Evolutionary conservation across 768 basidiomycete species (phyloP).

Genomic region (Phanerochaete sordida): DNA sequence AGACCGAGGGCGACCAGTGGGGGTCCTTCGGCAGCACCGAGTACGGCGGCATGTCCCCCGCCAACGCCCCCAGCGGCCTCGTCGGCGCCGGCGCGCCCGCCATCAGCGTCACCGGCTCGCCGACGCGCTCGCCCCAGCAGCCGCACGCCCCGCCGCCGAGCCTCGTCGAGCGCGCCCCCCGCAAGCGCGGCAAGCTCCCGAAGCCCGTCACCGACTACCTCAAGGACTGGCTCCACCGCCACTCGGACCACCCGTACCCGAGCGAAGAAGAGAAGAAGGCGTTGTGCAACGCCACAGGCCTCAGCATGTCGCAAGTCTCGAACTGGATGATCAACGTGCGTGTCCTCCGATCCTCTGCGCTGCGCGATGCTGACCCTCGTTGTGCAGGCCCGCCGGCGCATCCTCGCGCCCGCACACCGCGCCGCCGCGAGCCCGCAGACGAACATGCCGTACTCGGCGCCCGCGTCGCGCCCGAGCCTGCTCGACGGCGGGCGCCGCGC

Average conservation of each 20-base stretch:
- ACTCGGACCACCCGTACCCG: slow-evolving; percentile 87
- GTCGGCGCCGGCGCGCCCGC: slow-evolving; percentile 5
- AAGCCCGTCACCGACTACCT: slow-evolving; percentile 89
- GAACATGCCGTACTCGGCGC: slow-evolving; percentile 62
- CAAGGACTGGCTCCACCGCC: slow-evolving; percentile 85
- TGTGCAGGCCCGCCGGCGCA: slow-evolving; percentile 70
- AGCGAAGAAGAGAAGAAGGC: slow-evolving; percentile 90
- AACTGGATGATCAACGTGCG: slow-evolving; percentile 92
- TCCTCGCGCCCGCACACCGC: slow-evolving; percentile 78
- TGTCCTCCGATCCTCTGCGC: slow-evolving; percentile 19
- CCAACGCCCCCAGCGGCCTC: slow-evolving; percentile 33
- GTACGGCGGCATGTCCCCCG: slow-evolving; percentile 34
- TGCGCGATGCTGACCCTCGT: slow-evolving; percentile 11
- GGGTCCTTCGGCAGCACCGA: slow-evolving; percentile 51
- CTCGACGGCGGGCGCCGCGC: slow-evolving; percentile 48
- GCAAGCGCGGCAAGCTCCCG: slow-evolving; percentile 84
- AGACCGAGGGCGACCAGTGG: slow-evolving; percentile 62
- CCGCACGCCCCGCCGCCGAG: slow-evolving; percentile 35
- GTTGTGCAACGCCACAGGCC: slow-evolving; percentile 78
- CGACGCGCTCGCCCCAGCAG: slow-evolving; percentile 38
- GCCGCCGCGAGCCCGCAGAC: slow-evolving; percentile 76
- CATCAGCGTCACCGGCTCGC: slow-evolving; percentile 35
- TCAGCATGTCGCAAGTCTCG: slow-evolving; percentile 87
- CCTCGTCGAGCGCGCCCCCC: slow-evolving; percentile 72
- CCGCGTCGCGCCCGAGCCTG: slow-evolving; percentile 32